These are phyloP conservation scores for Volvox carteri DNA, from an alignment of 163 green algal species.

Conservation along the genomic window DNA sequence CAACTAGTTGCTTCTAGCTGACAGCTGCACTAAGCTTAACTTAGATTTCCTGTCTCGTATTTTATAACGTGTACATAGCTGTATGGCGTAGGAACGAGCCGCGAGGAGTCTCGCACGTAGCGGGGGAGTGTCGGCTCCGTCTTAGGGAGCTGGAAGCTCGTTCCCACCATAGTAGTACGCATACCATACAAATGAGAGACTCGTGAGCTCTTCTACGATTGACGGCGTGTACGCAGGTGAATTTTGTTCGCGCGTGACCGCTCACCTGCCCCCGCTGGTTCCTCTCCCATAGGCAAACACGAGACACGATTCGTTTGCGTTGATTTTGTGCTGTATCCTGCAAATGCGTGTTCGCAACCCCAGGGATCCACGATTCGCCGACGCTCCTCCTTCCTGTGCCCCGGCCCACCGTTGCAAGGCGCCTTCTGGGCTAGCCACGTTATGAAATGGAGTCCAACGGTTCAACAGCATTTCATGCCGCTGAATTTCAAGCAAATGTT, in stretches of 20 bases:
- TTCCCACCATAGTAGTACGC: neutral
- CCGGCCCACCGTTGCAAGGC: neutral
- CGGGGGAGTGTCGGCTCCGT: constrained; percentile 7
- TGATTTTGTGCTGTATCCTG: neutral
- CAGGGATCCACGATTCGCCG: constrained; percentile 9
- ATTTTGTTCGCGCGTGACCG: neutral
- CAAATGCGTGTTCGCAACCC: neutral
- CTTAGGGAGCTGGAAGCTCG: neutral
- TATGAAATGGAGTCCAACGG: constrained; percentile 9
- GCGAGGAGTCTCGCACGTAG: neutral
- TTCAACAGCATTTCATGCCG: neutral
- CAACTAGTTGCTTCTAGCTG: neutral
- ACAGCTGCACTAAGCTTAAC: neutral
- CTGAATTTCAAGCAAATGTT: neutral
- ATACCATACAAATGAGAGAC: neutral
- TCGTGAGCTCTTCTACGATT: neutral
- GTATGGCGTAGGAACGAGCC: neutral
- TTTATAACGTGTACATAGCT: neutral
- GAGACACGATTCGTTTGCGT: no score
- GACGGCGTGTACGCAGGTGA: constrained; percentile 15
- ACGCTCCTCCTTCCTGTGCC: constrained; percentile 18
- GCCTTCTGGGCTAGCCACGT: neutral
- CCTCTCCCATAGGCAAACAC: neutral
- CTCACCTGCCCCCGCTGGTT: constrained; percentile 22
- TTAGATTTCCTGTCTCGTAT: neutral